Base-by-base conservation (phyloP, 257 asterid species). In the Nicotiana knightiana region DNA sequence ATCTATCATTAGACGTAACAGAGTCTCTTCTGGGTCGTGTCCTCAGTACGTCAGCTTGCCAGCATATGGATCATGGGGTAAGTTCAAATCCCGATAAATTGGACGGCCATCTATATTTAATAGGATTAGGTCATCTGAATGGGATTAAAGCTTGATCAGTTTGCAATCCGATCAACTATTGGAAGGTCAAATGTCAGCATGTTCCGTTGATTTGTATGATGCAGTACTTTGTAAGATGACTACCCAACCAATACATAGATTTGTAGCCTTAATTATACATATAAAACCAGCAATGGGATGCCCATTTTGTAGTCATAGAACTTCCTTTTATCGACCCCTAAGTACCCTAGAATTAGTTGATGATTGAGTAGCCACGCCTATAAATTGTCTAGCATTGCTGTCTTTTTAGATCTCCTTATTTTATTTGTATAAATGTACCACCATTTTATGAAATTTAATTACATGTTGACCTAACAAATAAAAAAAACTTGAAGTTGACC, bases 31-130 rank as follows among this genome's bases (percentile, higher is more conserved):
- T 2, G 82, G 81, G 4, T 87, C 94, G 1, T 94, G 98, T 64
- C 98, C 98, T 81, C 70, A 9, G 73, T 89, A 91, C 48, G 89
- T 91, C 90, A 91, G 94, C 90, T 90, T 94, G 90, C 97, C 98
- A 59, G 90, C 85, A 79, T 65, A 71, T 83, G 87, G 35, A 57
- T 83, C 93, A 53, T 30, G 58, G 43, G 88, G 97, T 93, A 84
- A 90, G 94, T 89, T 78, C 32, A 24, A 54, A 65, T 53, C 43
- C 17, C 16, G 63, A 15, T 15, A 75, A 26, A 48, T 59, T 67
- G 81, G 81, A 71, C 54, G 35, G 18, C 33, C 53, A 63, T 51
- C 59, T 33, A 63, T 62, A 32, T 63, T 24, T 57, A 63, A 57
- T 51, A 26, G 4, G 16, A 26, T 75, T 51, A 75, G 28, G 15